Conservation (phyloP, 2,329 filamentous ascomycete genomes). For the Elsinoe fawcettii region DNA sequence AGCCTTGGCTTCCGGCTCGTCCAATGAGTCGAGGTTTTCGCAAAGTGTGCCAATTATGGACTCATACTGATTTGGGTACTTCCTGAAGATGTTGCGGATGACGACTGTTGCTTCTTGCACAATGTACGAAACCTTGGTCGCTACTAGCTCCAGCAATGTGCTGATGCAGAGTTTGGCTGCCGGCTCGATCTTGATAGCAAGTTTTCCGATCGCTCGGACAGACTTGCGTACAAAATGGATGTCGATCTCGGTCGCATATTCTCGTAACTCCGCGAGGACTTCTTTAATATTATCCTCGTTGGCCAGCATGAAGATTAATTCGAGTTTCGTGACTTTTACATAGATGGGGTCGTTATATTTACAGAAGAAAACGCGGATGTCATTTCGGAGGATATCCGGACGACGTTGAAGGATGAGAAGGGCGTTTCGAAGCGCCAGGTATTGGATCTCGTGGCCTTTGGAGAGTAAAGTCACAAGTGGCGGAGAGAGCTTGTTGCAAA, state of each 20-base stretch:
- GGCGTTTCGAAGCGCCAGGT: constrained; percentile 86
- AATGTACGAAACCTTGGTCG: constrained; percentile 98
- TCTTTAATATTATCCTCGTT: constrained; percentile 93
- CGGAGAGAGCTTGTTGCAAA: constrained; percentile 90
- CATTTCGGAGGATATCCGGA: constrained; percentile 88
- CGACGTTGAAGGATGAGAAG: constrained; percentile 86
- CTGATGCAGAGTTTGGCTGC: constrained; percentile 87
- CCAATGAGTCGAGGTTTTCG: constrained; percentile 89
- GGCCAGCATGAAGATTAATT: constrained; percentile 98
- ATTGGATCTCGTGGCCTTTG: constrained; percentile 97
- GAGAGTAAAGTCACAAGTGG: constrained; percentile 89
- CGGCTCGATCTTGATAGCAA: constrained; percentile 97
- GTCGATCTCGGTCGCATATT: constrained; percentile 93
- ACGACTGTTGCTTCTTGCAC: constrained; percentile 98
- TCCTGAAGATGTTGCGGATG: constrained; percentile 97
- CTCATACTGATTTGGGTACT: constrained; percentile 98
- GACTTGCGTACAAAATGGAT: constrained; percentile 98
- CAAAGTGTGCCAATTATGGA: constrained; percentile 93
- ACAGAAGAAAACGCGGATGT: constrained; percentile 98
- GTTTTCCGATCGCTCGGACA: constrained; percentile 91
- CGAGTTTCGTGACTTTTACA: constrained; percentile 97
- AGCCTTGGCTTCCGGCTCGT: constrained; percentile 95
- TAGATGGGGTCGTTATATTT: constrained; percentile 99
- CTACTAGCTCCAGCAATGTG: constrained; percentile 81
- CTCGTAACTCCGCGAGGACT: constrained; percentile 84